Conservation (phyloP, 169 alveolate genomes). For the Eimeria praecox region DNA sequence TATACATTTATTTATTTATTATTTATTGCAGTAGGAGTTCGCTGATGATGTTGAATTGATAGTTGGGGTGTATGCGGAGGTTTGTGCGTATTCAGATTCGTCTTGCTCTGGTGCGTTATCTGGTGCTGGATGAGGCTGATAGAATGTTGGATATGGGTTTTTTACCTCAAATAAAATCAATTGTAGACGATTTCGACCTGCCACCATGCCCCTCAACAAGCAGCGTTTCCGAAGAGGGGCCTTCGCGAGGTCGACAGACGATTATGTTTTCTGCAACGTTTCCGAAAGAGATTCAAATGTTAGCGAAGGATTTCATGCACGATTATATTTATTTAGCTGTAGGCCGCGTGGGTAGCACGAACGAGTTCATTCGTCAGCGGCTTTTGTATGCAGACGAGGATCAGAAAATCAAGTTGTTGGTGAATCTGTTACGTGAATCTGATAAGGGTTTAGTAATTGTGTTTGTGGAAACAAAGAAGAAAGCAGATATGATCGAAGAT, state of each 20-base stretch:
- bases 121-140: slow-evolving; percentile 99
- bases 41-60: too few species aligned
- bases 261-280: slow-evolving; percentile 97
- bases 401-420: slow-evolving; percentile 90
- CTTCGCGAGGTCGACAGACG: slow-evolving; percentile 90
- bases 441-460: slow-evolving; percentile 88
- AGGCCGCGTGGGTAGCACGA: slow-evolving; percentile 96
- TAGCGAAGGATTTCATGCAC: slow-evolving; percentile 94
- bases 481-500: slow-evolving; percentile 93
- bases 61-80: background rate
- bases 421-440: slow-evolving; percentile 89
- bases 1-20: background rate
- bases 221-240: slow-evolving; percentile 27
- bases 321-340: slow-evolving; percentile 94
- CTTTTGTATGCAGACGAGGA: slow-evolving; percentile 93
- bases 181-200: slow-evolving; percentile 75
- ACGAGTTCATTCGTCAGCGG: slow-evolving; percentile 95
- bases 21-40: too few species aligned
- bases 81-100: slow-evolving; percentile 35
- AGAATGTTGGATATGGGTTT: slow-evolving; percentile 98
- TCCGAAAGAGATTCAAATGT: slow-evolving; percentile 94
- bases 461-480: slow-evolving; percentile 94
- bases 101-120: slow-evolving; percentile 84
- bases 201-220: slow-evolving; percentile 75
- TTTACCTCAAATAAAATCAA: slow-evolving; percentile 87